Evolutionary conservation across 2,329 filamentous ascomycete species (phyloP), one percentile per base, ranked within the genome.

Genomic region (Fusarium pseudocircinatum): DNA sequence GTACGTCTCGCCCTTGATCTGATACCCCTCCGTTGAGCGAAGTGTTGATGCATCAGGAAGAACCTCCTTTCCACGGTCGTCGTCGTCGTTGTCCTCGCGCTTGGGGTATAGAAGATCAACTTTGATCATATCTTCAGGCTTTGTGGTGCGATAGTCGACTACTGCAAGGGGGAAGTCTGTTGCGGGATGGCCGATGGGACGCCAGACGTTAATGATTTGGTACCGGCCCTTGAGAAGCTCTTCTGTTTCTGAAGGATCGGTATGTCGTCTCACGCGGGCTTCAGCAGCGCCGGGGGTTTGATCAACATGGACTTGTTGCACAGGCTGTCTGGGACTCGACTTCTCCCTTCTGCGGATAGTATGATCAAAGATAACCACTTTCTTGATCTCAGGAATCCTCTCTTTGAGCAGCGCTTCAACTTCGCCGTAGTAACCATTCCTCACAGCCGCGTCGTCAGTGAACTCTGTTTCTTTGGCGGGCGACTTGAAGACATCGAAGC

Each of bases 261-360:
- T 83, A 0, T 94, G 92, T 2, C 90, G 84, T 4, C 89, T 84
- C 20, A 93, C 91, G 18, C 92, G 87, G 3, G 81, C 85, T 67
- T 86, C 89, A 1, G 90, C 90, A 0, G 92, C 91, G 0, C 77
- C 81, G 0, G 91, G 88, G 0, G 92, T 93, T 81, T 94, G 92
- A 77, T 94, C 92, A 20, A 94, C 90, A 70, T 94, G 92, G 1
- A 93, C 90, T 73, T 90, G 88, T 79, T 92, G 89, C 0, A 94
- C 91, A 0, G 92, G 92, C 70, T 89, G 88, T 11, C 92, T 86
- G 0, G 90, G 85, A 0, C 90, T 84, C 4, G 83, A 79, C n/a
- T 87, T 86, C 4, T 84, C 80, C 26, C 87, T 83, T 12, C 87
- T 83, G 4, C 92, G 87, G 73, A 94, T 91, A 0, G 92, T 93